Evolutionary conservation across 2,329 filamentous ascomycete species (phyloP), one percentile per base, ranked within the genome.

Genomic region (Fusarium brevicatenulatum): DNA sequence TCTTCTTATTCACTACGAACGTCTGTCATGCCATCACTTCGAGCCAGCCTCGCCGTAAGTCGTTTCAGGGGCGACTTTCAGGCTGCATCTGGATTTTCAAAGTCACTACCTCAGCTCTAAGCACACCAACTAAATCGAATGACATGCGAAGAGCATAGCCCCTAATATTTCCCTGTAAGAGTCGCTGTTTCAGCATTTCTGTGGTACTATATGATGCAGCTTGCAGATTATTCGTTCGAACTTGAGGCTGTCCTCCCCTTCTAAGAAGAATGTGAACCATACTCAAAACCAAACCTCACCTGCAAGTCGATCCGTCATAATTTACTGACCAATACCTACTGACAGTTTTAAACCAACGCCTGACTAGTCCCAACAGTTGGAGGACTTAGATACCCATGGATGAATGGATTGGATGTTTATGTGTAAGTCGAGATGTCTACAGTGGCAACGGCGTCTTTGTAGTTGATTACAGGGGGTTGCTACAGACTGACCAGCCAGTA

Each of bases 401-500:
- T 21, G 23, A 9, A 25, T 16, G 12, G 32, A 25, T 36, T 16
- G 9, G 32, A 25, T 36, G 12, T 15, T 25, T 37, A 21, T 12
- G 47, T 34, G 28, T 34, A 19, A 50, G 47, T 50, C 28, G 21
- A 62, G 46, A 50, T 55, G 47, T 12, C 18, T 46, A 30, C n/a
- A 53, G 28, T 28, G 21, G 21, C 54, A 64, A 23, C 40, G 59
- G 9, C 50, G 44, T 47, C n/a, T 67, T 32, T 68, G 43, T 55
- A 28, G 32, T 30, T 47, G 30, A 43, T 13, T 25, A 42, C 65
- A 58, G 42, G 32, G 37, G 60, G 8, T 23, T 46, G 46, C 37
- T 25, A 28, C 28, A 16, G 53, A 34, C 36, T 53, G 54, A 23
- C 47, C 25, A 23, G 39, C 21, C 19, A 49, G 13, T 30, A 49